Conservation (phyloP, 306 rosid species). For the Nissolia schottii region DNA sequence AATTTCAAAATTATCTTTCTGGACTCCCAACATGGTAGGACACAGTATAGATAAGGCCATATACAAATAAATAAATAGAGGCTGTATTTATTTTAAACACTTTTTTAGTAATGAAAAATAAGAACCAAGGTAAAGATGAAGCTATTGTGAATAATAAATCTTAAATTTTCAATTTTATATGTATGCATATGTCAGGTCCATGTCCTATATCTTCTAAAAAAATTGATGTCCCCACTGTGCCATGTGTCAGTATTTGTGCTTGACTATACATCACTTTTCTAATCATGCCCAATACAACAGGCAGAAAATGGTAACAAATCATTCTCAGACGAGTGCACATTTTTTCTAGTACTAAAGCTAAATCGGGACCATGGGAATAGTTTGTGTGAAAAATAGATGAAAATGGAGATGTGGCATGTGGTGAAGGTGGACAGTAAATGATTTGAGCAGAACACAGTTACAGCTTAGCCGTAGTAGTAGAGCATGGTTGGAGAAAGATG, state of each 20-base stretch:
- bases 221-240: neutral
- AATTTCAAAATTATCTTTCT: no score
- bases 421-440: neutral
- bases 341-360: conserved; percentile 9
- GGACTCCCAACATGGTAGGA: no score
- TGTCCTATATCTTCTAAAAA: neutral
- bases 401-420: neutral
- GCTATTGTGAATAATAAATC: no score
- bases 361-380: neutral
- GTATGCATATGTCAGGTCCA: neutral
- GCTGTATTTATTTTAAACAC: no score
- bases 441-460: neutral
- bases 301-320: neutral
- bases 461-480: neutral
- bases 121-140: no score
- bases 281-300: neutral
- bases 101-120: no score
- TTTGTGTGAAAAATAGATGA: neutral
- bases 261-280: neutral
- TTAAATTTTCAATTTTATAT: no score
- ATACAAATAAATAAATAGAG: no score
- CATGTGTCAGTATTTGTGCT: no score
- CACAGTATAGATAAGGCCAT: no score
- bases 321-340: neutral
- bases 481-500: neutral